phyloP scores from a whole-genome alignment of 1,284 basidiomycete genomes.

The Farysia itapuensis region DNA sequence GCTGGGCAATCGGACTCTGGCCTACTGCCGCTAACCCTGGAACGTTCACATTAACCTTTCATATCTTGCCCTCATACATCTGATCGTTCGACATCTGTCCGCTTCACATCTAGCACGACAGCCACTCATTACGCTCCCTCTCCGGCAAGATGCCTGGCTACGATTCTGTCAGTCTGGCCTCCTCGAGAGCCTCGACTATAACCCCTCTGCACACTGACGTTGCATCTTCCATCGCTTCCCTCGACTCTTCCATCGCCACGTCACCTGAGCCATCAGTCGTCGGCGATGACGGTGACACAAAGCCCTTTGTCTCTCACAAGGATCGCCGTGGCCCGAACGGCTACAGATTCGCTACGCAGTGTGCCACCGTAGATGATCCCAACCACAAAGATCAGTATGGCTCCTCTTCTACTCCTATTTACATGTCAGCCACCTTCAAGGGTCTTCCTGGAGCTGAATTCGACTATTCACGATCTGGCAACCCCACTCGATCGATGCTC shows the following conservation, averaged over 20 bases:
- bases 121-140: neutral
- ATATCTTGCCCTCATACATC: no score
- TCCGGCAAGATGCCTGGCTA: slow-evolving; percentile 15
- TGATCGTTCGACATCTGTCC: no score
- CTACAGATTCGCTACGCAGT: slow-evolving; percentile 71
- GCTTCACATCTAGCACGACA: neutral
- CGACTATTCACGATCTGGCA: slow-evolving; percentile 93
- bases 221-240: slow-evolving; percentile 34
- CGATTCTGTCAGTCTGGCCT: slow-evolving; percentile 18
- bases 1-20: no score
- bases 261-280: slow-evolving; percentile 33
- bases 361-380: slow-evolving; percentile 83
- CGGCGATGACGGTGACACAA: slow-evolving; percentile 22
- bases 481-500: slow-evolving; percentile 75
- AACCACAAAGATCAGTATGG: slow-evolving; percentile 93
- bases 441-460: slow-evolving; percentile 80
- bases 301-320: slow-evolving; percentile 36
- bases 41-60: no score
- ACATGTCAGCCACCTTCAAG: slow-evolving; percentile 98
- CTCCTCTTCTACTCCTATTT: slow-evolving; percentile 90
- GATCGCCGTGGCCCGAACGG: slow-evolving; percentile 40
- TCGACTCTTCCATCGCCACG: slow-evolving; percentile 37
- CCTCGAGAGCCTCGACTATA: slow-evolving; percentile 33
- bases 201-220: slow-evolving; percentile 27
- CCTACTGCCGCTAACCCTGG: no score